Percentiles rank a stretch among this genome's conserved stretches.
These are phyloP conservation scores for Scenedesmus sp. DNA, from an alignment of 163 green algal genomes.

Conservation along the genomic window DNA sequence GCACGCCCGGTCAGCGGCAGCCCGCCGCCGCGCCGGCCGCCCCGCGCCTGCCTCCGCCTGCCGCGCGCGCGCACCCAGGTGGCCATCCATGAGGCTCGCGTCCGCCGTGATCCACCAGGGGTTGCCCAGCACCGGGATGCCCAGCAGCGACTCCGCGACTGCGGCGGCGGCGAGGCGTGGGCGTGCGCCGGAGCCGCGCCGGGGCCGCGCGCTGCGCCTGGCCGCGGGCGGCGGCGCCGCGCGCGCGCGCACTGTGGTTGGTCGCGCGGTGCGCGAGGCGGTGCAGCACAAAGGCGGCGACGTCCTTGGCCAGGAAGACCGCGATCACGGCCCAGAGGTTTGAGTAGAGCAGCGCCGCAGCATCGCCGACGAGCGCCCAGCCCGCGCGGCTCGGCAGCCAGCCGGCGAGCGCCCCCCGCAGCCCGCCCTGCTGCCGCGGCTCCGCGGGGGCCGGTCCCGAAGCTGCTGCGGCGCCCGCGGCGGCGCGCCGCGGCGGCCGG, in stretches of 20 bases:
- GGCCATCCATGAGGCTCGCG: constrained; percentile 60
- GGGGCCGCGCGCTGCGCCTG: background rate
- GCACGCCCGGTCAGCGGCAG: background rate
- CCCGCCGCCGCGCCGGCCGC: background rate
- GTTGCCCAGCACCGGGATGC: constrained; percentile 55
- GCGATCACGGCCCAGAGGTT: constrained; percentile 64
- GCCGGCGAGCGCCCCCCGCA: too few species aligned
- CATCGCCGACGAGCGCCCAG: constrained; percentile 37
- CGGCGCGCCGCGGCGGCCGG: background rate
- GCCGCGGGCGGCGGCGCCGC: background rate
- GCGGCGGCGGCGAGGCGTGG: background rate
- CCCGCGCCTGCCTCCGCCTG: background rate
- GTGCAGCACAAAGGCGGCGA: constrained; percentile 67
- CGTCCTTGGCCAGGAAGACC: constrained; percentile 60
- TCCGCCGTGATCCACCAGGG: constrained; percentile 73
- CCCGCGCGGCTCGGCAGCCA: constrained; percentile 34
- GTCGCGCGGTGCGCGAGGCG: constrained; percentile 66
- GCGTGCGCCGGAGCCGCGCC: too few species aligned
- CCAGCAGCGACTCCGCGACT: constrained; percentile 59
- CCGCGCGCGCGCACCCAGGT: constrained; percentile 52
- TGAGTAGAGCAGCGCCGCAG: constrained; percentile 47
- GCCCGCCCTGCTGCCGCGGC: too few species aligned
- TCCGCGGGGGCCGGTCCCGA: too few species aligned
- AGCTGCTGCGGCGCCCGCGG: background rate
- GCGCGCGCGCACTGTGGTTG: constrained; percentile 58